Conservation (phyloP, 345 rosid genomes). For the Hevea brasiliensis region DNA sequence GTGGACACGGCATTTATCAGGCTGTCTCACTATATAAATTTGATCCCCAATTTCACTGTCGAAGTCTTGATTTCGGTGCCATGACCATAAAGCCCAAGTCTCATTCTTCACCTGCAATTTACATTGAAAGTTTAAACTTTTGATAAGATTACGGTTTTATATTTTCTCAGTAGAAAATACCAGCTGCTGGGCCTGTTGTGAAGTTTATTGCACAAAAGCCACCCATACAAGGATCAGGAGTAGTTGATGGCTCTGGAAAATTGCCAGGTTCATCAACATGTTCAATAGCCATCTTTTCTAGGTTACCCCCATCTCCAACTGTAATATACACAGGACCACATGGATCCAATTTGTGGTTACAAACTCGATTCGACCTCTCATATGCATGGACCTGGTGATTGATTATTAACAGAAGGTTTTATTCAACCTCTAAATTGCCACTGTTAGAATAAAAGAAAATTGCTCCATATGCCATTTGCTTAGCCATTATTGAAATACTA, state of each 20-base stretch:
- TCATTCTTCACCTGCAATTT: constrained; percentile 71
- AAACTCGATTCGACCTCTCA: constrained; percentile 89
- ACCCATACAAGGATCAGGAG: constrained; percentile 50
- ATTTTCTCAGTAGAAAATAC: constrained; percentile 44
- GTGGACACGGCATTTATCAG: constrained; percentile 46
- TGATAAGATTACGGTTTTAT: background rate
- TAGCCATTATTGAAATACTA: background rate
- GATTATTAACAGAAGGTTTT: background rate
- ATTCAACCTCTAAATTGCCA: no score
- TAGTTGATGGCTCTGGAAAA: constrained; percentile 61
- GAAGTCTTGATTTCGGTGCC: constrained; percentile 85
- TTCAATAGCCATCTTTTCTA: constrained; percentile 59
- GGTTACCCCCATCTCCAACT: constrained; percentile 79
- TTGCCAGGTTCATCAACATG: constrained; percentile 90
- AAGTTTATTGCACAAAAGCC: constrained; percentile 76
- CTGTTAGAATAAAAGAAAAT: no score
- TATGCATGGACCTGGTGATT: constrained; percentile 76
- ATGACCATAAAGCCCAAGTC: constrained; percentile 82
- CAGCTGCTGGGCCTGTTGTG: constrained; percentile 63
- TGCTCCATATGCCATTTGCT: background rate
- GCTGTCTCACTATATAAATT: constrained; percentile 79
- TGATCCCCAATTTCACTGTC: constrained; percentile 56
- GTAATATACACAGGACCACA: constrained; percentile 80
- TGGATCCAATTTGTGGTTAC: constrained; percentile 73
- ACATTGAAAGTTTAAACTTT: background rate